Evolutionary conservation across 192 early-diverging fungal genomes (phyloP).

Genomic region (Linderina pennispora): DNA sequence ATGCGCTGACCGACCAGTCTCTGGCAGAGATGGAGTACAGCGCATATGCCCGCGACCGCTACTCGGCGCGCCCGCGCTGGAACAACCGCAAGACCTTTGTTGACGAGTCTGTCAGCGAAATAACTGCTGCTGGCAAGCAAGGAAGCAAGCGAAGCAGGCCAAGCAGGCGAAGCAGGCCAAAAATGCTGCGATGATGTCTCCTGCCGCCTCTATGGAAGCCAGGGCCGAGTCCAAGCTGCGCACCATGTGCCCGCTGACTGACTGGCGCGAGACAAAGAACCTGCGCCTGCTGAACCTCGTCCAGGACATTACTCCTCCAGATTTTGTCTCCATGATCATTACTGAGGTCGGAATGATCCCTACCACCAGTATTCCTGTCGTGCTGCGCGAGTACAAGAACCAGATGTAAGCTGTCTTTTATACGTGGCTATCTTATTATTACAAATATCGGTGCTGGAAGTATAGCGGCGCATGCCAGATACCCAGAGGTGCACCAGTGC

Average conservation of each 20-base stretch:
- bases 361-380: slow-evolving; percentile 78
- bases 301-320: slow-evolving; percentile 94
- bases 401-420: slow-evolving; percentile 10
- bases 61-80: slow-evolving; percentile 40
- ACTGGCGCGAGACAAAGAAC: slow-evolving; percentile 73
- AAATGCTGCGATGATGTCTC: too few relatives aligned
- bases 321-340: slow-evolving; percentile 84
- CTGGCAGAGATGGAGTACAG: slow-evolving; percentile 45
- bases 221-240: slow-evolving; percentile 11
- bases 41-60: slow-evolving; percentile 44
- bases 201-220: slow-evolving; percentile 17
- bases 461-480: too few relatives aligned
- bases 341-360: slow-evolving; percentile 92
- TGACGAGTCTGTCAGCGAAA: slow-evolving; percentile 4
- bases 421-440: neutral
- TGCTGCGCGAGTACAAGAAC: slow-evolving; percentile 52
- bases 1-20: slow-evolving; percentile 20
- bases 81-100: slow-evolving; percentile 28
- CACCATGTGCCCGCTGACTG: slow-evolving; percentile 32
- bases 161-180: slow-evolving; percentile 9
- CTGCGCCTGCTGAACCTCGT: slow-evolving; percentile 83
- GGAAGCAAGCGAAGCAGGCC: slow-evolving; percentile 6
- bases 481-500: too few relatives aligned
- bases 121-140: slow-evolving; percentile 6
- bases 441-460: too few relatives aligned